Evolutionary conservation across 1,284 basidiomycete genomes (phyloP).

Genomic region (Trametes sp.): DNA sequence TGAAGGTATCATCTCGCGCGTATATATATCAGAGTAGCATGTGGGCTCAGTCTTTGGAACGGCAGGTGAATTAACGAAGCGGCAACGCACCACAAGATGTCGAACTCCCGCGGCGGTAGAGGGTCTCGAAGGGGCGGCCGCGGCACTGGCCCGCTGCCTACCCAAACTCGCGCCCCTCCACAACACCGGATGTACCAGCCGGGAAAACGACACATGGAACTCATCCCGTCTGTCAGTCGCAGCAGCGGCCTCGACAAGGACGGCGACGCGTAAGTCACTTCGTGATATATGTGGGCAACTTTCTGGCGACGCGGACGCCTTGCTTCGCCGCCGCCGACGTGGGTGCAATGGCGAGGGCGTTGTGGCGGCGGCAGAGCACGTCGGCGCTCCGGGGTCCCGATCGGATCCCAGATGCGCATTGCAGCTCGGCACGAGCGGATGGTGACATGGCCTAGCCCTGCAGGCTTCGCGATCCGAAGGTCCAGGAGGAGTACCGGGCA

Average conservation of each 20-base stretch:
- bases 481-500: conserved; percentile 69
- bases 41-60: background rate
- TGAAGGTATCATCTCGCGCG: background rate
- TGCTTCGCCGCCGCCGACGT: background rate
- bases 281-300: background rate
- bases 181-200: conserved; percentile 34
- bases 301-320: background rate
- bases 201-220: conserved; percentile 54
- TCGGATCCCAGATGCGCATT: background rate
- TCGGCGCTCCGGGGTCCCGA: background rate
- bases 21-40: background rate
- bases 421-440: conserved; percentile 8
- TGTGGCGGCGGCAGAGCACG: background rate
- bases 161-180: background rate
- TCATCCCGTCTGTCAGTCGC: conserved; percentile 72
- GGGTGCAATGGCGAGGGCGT: background rate
- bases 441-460: conserved; percentile 36
- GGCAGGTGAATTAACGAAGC: background rate
- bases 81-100: background rate
- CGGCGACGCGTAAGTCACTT: conserved; percentile 67
- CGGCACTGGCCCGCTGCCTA: background rate
- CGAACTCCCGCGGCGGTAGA: background rate
- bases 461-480: conserved; percentile 62
- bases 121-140: background rate
- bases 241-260: conserved; percentile 75